A percentile compares a stretch with the other conserved stretches of the same genome.
Conservation (phyloP, 1,284 basidiomycete genomes). For the Cutaneotrichosporon spelunceum region DNA sequence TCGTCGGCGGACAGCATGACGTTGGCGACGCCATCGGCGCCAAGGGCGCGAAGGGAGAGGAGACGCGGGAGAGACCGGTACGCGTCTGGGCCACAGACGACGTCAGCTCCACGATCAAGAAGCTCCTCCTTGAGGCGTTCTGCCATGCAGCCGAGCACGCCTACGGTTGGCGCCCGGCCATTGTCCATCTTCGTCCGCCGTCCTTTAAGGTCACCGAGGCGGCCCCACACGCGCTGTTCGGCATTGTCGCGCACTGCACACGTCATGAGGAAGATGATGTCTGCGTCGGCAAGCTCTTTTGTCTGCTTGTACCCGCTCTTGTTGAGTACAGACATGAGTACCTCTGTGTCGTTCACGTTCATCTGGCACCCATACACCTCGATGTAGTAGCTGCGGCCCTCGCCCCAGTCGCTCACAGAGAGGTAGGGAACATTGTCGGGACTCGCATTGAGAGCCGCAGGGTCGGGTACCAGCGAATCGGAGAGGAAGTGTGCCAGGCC, state of each 20-base stretch:
- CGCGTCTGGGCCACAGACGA: conserved; percentile 12
- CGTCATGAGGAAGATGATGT: conserved; percentile 14
- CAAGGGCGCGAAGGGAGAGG: conserved; percentile 3
- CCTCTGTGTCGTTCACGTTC: conserved; percentile 14
- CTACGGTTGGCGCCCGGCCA: background rate
- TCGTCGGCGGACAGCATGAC: conserved; percentile 12
- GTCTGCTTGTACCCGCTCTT: conserved; percentile 11
- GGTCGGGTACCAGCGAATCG: conserved; percentile 11
- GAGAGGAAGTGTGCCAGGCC: conserved; percentile 10
- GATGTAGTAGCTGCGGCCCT: conserved; percentile 13
- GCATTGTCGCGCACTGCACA: conserved; percentile 14
- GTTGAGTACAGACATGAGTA: conserved; percentile 13
- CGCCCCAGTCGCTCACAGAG: conserved; percentile 10
- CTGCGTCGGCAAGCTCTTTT: conserved; percentile 8
- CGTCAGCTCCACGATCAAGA: conserved; percentile 6
- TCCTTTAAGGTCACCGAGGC: conserved; percentile 4
- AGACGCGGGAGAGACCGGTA: conserved; percentile 10
- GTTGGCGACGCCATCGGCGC: conserved; percentile 12
- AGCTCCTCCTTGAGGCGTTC: conserved; percentile 12
- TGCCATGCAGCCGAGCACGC: conserved; percentile 13
- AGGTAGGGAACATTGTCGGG: conserved; percentile 11
- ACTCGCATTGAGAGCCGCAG: background rate
- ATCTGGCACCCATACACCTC: conserved; percentile 15
- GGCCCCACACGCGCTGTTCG: conserved; percentile 11
- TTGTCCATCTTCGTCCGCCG: background rate